A percentile compares a stretch with the other conserved stretches of the same genome.
Conservation (phyloP, 495 filamentous ascomycete genomes). For the Penicillium nucicola region DNA sequence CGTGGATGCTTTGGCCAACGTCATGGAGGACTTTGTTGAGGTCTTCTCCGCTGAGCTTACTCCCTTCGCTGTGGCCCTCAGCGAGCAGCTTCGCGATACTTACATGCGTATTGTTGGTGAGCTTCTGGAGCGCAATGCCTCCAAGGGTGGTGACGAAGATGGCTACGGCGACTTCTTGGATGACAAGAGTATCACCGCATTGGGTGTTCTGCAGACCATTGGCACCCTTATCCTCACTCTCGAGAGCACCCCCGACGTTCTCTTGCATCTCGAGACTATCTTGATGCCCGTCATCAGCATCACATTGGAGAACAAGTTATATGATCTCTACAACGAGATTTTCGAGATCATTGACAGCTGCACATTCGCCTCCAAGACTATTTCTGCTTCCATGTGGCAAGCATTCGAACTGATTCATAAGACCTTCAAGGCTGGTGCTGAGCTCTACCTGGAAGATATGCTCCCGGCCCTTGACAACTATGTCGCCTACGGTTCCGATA, state of each 20-base stretch:
- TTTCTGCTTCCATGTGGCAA: conserved; percentile 96
- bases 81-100: conserved; percentile 93
- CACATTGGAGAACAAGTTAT: conserved; percentile 95
- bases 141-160: conserved; percentile 68
- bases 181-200: conserved; percentile 96
- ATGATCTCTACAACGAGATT: conserved; percentile 94
- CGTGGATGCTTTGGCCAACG: conserved; percentile 91
- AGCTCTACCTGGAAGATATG: conserved; percentile 99
- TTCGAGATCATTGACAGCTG: conserved; percentile 99
- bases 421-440: conserved; percentile 94
- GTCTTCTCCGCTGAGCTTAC: conserved; percentile 95
- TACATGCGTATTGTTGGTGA: conserved; percentile 93
- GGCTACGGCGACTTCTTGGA: conserved; percentile 87
- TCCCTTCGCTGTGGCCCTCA: conserved; percentile 95
- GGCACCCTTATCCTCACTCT: conserved; percentile 94
- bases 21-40: conserved; percentile 99
- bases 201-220: conserved; percentile 96
- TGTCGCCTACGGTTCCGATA: conserved; percentile 81
- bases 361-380: conserved; percentile 95
- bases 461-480: conserved; percentile 96
- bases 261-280: conserved; percentile 89
- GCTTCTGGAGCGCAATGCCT: conserved; percentile 75
- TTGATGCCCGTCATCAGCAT: conserved; percentile 95
- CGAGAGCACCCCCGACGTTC: conserved; percentile 92
- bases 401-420: conserved; percentile 95